Conservation (phyloP, 768 basidiomycete species). For the Cystofilobasidium macerans region DNA sequence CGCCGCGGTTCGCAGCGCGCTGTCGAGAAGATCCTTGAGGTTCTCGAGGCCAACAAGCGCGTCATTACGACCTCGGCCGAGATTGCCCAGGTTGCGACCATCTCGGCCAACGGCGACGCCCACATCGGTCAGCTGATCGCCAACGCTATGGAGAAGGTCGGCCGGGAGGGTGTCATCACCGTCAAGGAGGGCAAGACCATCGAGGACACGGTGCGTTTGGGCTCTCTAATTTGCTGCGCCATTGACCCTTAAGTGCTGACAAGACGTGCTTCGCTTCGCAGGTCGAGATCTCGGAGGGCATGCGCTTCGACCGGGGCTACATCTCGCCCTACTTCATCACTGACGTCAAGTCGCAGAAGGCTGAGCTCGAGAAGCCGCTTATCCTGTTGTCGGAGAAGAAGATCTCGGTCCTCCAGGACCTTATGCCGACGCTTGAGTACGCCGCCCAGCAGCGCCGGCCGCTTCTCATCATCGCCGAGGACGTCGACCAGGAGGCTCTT, state of each 20-base stretch:
- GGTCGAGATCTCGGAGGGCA: conserved; percentile 98
- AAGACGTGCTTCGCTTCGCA: conserved; percentile 33
- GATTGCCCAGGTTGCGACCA: conserved; percentile 98
- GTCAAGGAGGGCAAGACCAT: conserved; percentile 98
- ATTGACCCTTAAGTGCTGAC: background rate
- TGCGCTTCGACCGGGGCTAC: conserved; percentile 98
- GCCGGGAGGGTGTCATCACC: conserved; percentile 98
- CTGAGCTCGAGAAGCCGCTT: conserved; percentile 92
- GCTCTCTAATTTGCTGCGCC: background rate
- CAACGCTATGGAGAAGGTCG: conserved; percentile 98
- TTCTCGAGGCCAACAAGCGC: conserved; percentile 75
- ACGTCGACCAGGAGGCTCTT: conserved; percentile 93
- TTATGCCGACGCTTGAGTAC: conserved; percentile 76
- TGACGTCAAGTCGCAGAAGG: conserved; percentile 89
- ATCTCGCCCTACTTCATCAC: conserved; percentile 98
- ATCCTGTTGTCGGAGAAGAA: conserved; percentile 96
- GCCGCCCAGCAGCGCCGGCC: conserved; percentile 63
- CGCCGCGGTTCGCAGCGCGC: conserved; percentile 95
- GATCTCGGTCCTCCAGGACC: conserved; percentile 86
- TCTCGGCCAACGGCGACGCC: conserved; percentile 64
- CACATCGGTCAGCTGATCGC: conserved; percentile 92
- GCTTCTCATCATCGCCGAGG: conserved; percentile 91
- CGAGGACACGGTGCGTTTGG: conserved; percentile 48
- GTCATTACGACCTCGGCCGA: conserved; percentile 94
- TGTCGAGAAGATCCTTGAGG: conserved; percentile 86